A percentile compares a stretch with the other conserved stretches of the same genome.
Evolutionary conservation across 2,329 filamentous ascomycete species (phyloP).

Genomic region (Apiospora sp.): DNA sequence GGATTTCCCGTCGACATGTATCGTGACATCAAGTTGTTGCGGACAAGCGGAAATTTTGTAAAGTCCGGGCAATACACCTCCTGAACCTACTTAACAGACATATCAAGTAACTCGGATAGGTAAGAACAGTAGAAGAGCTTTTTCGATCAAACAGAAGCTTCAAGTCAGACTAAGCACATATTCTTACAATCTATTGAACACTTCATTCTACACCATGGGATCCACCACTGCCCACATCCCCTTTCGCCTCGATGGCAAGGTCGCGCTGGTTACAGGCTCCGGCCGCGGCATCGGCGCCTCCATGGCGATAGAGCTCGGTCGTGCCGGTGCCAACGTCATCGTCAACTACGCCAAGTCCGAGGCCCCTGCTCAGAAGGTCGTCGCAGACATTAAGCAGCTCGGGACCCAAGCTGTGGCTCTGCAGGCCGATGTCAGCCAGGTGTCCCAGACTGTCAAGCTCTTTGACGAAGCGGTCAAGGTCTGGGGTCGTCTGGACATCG

Average conservation of each 20-base stretch:
- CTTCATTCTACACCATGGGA: neutral
- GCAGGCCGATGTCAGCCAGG: conserved; percentile 50
- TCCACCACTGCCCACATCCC: neutral
- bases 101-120: too few relatives aligned
- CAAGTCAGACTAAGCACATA: too few relatives aligned
- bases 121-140: too few relatives aligned
- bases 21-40: neutral
- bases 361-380: conserved; percentile 35
- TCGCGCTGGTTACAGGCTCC: conserved; percentile 42
- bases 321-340: conserved; percentile 44
- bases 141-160: too few relatives aligned
- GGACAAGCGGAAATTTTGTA: neutral
- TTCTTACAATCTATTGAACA: too few relatives aligned
- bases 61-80: neutral
- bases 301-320: conserved; percentile 56
- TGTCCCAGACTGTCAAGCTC: conserved; percentile 67
- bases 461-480: conserved; percentile 69
- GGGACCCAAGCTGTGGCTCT: conserved; percentile 57
- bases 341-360: conserved; percentile 39
- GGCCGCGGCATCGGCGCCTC: conserved; percentile 69
- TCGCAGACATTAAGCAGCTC: conserved; percentile 62
- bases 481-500: conserved; percentile 74
- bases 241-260: conserved; percentile 28
- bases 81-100: too few relatives aligned
- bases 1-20: too few relatives aligned